Conservation (phyloP, 495 filamentous ascomycete genomes). For the Usnea hakonensis region DNA sequence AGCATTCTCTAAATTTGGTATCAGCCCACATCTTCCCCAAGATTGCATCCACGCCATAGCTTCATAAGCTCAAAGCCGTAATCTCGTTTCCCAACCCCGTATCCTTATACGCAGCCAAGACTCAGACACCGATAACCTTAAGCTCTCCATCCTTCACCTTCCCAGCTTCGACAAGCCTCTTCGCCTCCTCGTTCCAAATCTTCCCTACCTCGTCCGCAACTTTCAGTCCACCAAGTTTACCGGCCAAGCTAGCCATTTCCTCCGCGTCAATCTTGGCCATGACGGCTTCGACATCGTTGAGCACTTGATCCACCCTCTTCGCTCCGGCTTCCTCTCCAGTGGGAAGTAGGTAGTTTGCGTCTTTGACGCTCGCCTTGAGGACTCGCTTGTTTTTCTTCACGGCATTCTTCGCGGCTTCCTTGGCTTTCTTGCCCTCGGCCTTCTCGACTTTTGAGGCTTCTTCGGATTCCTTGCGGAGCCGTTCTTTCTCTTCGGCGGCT, state of each 20-base stretch:
- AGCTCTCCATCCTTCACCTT: conserved; percentile 75
- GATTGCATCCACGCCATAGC: neutral
- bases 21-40: neutral
- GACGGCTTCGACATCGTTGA: conserved; percentile 73
- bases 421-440: conserved; percentile 87
- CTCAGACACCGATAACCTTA: conserved; percentile 12
- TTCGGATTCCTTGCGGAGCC: conserved; percentile 71
- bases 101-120: neutral
- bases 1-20: neutral
- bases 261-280: conserved; percentile 83
- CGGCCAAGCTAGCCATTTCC: conserved; percentile 73
- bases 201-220: conserved; percentile 58
- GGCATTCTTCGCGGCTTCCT: conserved; percentile 94
- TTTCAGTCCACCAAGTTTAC: conserved; percentile 49
- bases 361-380: conserved; percentile 83
- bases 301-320: conserved; percentile 65
- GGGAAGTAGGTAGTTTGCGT: conserved; percentile 82
- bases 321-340: conserved; percentile 57
- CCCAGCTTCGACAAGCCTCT: conserved; percentile 64
- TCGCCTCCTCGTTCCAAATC: conserved; percentile 56
- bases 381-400: conserved; percentile 99
- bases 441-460: conserved; percentile 74
- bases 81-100: neutral
- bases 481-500: conserved; percentile 69
- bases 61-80: neutral